Evolutionary conservation across 2,329 filamentous ascomycete genomes (phyloP).

Genomic region (Chaetomium globosum): DNA sequence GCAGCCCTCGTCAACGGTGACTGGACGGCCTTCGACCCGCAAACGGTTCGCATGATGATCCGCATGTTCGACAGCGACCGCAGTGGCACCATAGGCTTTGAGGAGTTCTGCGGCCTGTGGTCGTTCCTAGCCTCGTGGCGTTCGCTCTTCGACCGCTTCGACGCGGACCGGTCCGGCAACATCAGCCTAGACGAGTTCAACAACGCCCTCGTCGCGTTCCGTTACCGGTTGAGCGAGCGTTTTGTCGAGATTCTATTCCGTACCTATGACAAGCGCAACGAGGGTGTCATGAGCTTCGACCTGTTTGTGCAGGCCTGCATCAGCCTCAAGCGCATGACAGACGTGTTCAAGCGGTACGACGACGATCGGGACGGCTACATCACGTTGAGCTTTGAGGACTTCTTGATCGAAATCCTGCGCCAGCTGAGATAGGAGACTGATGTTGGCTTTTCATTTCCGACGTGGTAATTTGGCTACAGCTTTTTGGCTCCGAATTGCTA

Average conservation of each 20-base stretch:
- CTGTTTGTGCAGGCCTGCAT: slow-evolving; percentile 98
- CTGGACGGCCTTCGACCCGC: slow-evolving; percentile 86
- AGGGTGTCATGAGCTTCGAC: slow-evolving; percentile 84
- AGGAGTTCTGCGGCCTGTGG: slow-evolving; percentile 96
- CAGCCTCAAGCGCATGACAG: slow-evolving; percentile 95
- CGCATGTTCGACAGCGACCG: slow-evolving; percentile 97
- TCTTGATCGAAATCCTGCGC: slow-evolving; percentile 68
- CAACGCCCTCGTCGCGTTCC: slow-evolving; percentile 88
- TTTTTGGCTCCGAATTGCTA: background rate
- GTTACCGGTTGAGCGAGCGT: slow-evolving; percentile 80
- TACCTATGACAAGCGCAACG: slow-evolving; percentile 78
- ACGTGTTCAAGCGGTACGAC: slow-evolving; percentile 98
- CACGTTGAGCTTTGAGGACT: slow-evolving; percentile 79
- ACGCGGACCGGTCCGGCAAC: slow-evolving; percentile 81
- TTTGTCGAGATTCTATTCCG: slow-evolving; percentile 86
- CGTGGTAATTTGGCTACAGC: background rate
- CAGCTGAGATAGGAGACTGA: slow-evolving; percentile 55
- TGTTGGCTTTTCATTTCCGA: background rate
- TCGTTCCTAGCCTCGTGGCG: slow-evolving; percentile 94
- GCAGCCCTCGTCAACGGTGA: slow-evolving; percentile 94
- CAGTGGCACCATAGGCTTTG: slow-evolving; percentile 85
- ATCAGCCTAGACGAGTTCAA: slow-evolving; percentile 86
- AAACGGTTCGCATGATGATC: slow-evolving; percentile 99
- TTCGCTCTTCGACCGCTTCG: slow-evolving; percentile 91
- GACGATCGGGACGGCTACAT: slow-evolving; percentile 94